phyloP scores from a whole-genome alignment of 2,329 filamentous ascomycete species.

The Colletotrichum paranaense region DNA sequence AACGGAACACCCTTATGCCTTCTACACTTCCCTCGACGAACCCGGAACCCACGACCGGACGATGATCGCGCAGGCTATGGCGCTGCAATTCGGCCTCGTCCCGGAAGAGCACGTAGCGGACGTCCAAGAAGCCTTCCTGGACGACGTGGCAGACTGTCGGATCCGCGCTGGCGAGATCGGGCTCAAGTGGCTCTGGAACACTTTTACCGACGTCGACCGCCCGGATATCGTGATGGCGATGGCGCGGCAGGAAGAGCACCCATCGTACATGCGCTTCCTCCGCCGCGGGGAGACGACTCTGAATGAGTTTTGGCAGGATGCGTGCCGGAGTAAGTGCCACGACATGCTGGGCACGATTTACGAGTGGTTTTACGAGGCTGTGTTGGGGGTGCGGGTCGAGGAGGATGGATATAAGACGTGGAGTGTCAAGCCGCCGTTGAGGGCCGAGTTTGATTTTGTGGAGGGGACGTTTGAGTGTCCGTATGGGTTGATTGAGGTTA shows the following conservation, averaged over 20 bases:
- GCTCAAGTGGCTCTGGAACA: slow-evolving; percentile 54
- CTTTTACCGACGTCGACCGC: slow-evolving; percentile 51
- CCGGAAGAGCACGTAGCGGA: slow-evolving; percentile 37
- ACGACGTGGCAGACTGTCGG: slow-evolving; percentile 42
- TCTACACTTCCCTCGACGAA: slow-evolving; percentile 51
- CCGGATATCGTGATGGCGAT: slow-evolving; percentile 54
- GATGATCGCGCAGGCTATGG: slow-evolving; percentile 52
- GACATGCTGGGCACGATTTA: slow-evolving; percentile 61
- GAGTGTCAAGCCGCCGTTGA: slow-evolving; percentile 50
- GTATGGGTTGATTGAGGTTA: slow-evolving; percentile 47
- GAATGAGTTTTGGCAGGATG: slow-evolving; percentile 56
- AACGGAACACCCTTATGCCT: slow-evolving; percentile 45
- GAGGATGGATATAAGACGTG: slow-evolving; percentile 53
- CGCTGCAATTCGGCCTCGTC: slow-evolving; percentile 39
- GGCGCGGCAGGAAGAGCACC: slow-evolving; percentile 59
- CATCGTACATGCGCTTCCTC: slow-evolving; percentile 60
- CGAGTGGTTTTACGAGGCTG: slow-evolving; percentile 58
- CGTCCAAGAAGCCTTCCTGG: slow-evolving; percentile 38
- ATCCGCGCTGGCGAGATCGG: slow-evolving; percentile 55
- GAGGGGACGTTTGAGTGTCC: slow-evolving; percentile 51
- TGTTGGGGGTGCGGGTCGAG: slow-evolving; percentile 50
- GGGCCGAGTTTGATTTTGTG: slow-evolving; percentile 51
- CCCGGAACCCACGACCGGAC: slow-evolving; percentile 46
- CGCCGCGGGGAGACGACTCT: slow-evolving; percentile 56
- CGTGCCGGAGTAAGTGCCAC: slow-evolving; percentile 56